A percentile compares a stretch with the other conserved stretches of the same genome.
Evolutionary conservation across 106 monocot species (phyloP).

Genomic region (Chionographis japonica): DNA sequence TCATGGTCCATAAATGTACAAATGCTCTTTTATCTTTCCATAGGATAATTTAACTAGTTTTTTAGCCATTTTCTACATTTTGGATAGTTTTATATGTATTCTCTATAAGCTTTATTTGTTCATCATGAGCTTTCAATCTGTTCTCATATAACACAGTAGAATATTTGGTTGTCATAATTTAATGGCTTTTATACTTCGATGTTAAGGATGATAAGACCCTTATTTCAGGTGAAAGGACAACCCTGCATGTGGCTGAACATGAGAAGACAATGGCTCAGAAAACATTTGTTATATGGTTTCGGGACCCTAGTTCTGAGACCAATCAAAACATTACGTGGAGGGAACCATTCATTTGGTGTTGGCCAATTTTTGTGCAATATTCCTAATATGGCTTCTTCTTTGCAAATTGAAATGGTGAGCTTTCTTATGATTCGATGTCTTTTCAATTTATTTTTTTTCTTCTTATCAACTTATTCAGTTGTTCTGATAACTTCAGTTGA

Average conservation of each 20-base stretch:
- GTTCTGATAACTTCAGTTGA: no score
- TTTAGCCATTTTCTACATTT: no score
- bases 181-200: not conserved
- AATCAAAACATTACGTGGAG: slow-evolving; percentile 45
- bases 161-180: not conserved
- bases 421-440: slow-evolving; percentile 2
- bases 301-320: slow-evolving; percentile 49
- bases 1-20: no score
- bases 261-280: slow-evolving; percentile 51
- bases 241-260: slow-evolving; percentile 37
- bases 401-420: slow-evolving; percentile 82
- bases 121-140: no score
- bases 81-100: no score
- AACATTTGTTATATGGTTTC: slow-evolving; percentile 51
- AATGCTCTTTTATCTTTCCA: no score
- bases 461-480: not conserved
- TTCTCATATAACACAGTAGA: no score
- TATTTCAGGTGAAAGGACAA: slow-evolving; percentile 38
- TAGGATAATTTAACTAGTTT: no score
- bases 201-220: not conserved
- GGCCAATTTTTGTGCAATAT: slow-evolving; percentile 57
- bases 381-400: slow-evolving; percentile 45
- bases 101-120: no score
- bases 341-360: slow-evolving; percentile 34
- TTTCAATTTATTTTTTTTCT: not conserved